Evolutionary conservation across 805 yeast species (phyloP).

Genomic region (Starmerella bombicola): DNA sequence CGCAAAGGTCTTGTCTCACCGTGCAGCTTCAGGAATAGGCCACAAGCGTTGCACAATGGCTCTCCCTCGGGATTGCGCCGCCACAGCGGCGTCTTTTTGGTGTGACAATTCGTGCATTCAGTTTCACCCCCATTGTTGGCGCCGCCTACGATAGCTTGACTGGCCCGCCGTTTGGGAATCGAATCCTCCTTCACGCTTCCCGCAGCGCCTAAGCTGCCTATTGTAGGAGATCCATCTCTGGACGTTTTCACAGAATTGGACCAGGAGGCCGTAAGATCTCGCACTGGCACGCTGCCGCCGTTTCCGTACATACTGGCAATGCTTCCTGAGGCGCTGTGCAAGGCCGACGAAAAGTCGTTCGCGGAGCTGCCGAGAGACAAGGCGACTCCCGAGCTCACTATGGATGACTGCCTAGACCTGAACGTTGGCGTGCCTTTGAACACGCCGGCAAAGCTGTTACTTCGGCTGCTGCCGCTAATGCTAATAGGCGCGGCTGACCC

Average conservation of each 20-base stretch:
- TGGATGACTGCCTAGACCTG: background rate
- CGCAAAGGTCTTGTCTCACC: slow-evolving; percentile 92
- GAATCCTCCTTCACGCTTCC: background rate
- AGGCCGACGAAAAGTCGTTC: background rate
- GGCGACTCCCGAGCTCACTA: slow-evolving; percentile 7
- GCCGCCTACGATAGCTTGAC: background rate
- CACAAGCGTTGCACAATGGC: slow-evolving; percentile 94
- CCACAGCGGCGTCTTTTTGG: slow-evolving; percentile 92
- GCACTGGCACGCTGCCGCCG: slow-evolving; percentile 3
- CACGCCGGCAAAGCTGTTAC: slow-evolving; percentile 15
- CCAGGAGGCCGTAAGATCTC: no score
- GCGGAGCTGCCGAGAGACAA: slow-evolving; percentile 2
- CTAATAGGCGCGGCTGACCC: slow-evolving; percentile 16
- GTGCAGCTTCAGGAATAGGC: slow-evolving; percentile 78
- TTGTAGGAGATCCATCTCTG: no score
- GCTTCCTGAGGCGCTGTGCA: slow-evolving; percentile 6
- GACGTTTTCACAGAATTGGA: no score
- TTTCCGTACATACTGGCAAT: slow-evolving; percentile 2
- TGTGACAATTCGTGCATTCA: slow-evolving; percentile 77
- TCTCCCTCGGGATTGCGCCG: slow-evolving; percentile 87
- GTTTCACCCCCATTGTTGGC: slow-evolving; percentile 2
- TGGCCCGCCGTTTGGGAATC: background rate
- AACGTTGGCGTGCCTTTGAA: slow-evolving; percentile 14
- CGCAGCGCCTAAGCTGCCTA: no score
- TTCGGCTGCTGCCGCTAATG: slow-evolving; percentile 9